Conservation (phyloP, 2,329 filamentous ascomycete species). For the Emericellopsis atlantica region DNA sequence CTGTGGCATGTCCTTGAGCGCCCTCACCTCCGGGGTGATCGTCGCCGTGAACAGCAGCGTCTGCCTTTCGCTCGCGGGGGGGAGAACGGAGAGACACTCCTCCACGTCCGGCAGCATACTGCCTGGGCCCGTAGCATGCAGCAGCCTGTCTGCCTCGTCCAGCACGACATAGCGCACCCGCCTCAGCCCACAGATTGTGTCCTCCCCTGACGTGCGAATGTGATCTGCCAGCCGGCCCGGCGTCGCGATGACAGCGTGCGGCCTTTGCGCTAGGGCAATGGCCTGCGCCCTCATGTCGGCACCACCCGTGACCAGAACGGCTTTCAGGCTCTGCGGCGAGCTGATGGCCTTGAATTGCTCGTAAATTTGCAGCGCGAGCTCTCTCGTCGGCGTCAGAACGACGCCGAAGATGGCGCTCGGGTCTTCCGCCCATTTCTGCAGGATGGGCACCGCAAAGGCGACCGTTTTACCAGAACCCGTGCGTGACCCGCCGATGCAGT, state of each 20-base stretch:
- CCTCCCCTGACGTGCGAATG: constrained; percentile 79
- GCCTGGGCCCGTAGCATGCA: constrained; percentile 59
- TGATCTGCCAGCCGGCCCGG: constrained; percentile 90
- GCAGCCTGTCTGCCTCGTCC: constrained; percentile 86
- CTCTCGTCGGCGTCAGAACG: constrained; percentile 78
- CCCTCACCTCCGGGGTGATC: constrained; percentile 81
- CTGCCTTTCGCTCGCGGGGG: constrained; percentile 67
- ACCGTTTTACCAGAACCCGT: constrained; percentile 97
- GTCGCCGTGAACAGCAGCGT: constrained; percentile 95
- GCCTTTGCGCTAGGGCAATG: constrained; percentile 65
- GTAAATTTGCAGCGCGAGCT: constrained; percentile 89
- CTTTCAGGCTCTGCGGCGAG: constrained; percentile 75
- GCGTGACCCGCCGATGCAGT: constrained; percentile 88
- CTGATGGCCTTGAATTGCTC: constrained; percentile 94
- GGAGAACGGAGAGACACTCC: constrained; percentile 72
- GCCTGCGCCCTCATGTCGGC: constrained; percentile 88
- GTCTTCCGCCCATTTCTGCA: constrained; percentile 88
- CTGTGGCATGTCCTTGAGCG: constrained; percentile 65
- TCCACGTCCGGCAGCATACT: constrained; percentile 94
- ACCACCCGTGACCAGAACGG: constrained; percentile 81
- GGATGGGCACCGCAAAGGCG: constrained; percentile 85
- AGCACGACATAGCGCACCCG: constrained; percentile 79
- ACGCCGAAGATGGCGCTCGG: constrained; percentile 84
- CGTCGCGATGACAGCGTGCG: constrained; percentile 89
- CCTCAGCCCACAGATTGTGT: constrained; percentile 72